phyloP scores from a whole-genome alignment of 148 eudicot species.

The Vaccinium vitisidaea region DNA sequence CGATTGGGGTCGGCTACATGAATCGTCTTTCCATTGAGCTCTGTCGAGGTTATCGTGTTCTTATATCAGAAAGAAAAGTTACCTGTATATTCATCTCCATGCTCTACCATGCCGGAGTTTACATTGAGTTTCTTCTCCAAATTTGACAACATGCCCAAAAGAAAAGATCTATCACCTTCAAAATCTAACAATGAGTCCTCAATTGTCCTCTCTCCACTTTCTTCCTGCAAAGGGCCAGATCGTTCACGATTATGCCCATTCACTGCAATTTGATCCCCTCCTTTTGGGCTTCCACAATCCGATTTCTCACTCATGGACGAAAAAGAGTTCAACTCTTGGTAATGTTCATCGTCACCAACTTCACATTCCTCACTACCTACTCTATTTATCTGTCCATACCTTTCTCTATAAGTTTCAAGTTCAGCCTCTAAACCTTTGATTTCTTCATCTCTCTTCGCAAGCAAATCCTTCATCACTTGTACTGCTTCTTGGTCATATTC shows the following conservation, averaged over 20 bases:
- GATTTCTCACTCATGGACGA: conserved; percentile 55
- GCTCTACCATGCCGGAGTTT: conserved; percentile 7
- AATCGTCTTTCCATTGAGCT: not conserved
- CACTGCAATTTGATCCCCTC: conserved; percentile 28
- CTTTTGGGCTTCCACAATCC: conserved; percentile 46
- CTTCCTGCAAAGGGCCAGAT: conserved; percentile 1
- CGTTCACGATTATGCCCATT: conserved; percentile 5
- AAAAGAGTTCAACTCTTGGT: conserved; percentile 47
- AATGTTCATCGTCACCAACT: conserved; percentile 44
- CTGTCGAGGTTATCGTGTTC: not conserved
- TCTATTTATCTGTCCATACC: conserved; percentile 44
- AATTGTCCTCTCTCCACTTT: conserved; percentile 11
- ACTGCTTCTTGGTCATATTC: conserved; percentile 59
- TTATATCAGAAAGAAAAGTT: not conserved
- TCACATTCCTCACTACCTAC: conserved; percentile 34
- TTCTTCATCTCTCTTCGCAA: conserved; percentile 64
- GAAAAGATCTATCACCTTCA: conserved; percentile 51
- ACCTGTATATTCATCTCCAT: conserved; percentile 35
- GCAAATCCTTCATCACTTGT: conserved; percentile 48
- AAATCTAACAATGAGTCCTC: conserved; percentile 39
- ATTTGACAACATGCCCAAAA: conserved; percentile 42
- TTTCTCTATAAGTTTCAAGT: conserved; percentile 59
- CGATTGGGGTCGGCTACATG: not conserved
- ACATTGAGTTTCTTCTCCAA: conserved; percentile 38
- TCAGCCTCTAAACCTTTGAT: conserved; percentile 62